Percentiles rank a stretch among this genome's conserved stretches.
Evolutionary conservation across 306 rosid species (phyloP).

Genomic region (Trifolium repens): DNA sequence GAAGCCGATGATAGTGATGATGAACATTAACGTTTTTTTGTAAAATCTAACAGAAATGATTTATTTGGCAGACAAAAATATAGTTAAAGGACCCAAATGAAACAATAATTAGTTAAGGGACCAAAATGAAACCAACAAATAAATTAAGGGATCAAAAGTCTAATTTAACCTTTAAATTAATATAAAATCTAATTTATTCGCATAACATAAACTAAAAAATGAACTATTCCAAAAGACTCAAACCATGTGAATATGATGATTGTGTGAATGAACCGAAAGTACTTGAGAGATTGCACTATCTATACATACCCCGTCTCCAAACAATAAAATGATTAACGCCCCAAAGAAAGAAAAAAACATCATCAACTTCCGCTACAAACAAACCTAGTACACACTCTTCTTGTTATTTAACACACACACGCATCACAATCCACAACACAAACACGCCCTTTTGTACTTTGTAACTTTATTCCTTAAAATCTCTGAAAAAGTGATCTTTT

Average conservation of each 20-base stretch:
- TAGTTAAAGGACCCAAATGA: no score
- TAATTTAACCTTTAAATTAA: no score
- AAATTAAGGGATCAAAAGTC: no score
- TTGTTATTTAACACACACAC: neutral
- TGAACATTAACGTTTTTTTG: no score
- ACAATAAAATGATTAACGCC: constrained; percentile 28
- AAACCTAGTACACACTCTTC: constrained; percentile 17
- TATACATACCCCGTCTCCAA: neutral
- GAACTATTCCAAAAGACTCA: no score
- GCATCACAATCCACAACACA: neutral
- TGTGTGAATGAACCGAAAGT: neutral
- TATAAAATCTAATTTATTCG: no score
- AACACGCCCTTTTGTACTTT: constrained; percentile 9
- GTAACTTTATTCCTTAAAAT: constrained; percentile 2
- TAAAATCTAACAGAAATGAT: no score
- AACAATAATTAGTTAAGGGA: no score
- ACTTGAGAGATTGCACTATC: neutral
- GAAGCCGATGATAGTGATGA: no score
- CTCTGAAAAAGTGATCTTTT: neutral
- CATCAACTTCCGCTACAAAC: constrained; percentile 12
- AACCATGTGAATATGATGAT: neutral
- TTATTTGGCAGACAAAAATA: no score
- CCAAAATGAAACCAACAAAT: no score
- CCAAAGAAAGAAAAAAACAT: constrained; percentile 14
- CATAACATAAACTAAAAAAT: no score